Percentiles rank a stretch among this genome's conserved stretches.
Evolutionary conservation across 768 basidiomycete species (phyloP).

Genomic region (Calocera cornea): DNA sequence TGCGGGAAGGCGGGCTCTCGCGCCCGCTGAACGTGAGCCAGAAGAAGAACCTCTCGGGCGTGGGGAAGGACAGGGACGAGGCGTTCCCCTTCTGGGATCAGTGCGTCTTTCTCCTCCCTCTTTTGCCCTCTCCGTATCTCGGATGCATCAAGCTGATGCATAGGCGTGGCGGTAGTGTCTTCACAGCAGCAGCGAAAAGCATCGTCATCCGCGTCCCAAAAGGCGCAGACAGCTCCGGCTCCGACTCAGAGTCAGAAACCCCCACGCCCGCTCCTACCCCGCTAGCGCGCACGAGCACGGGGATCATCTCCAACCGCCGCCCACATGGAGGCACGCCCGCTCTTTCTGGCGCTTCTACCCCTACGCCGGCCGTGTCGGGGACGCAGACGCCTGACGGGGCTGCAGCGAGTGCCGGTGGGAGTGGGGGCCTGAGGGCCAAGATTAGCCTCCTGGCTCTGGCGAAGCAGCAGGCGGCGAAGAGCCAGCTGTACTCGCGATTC

Average conservation of each 20-base stretch:
- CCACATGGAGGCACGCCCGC: constrained; percentile 40
- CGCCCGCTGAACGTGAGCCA: constrained; percentile 65
- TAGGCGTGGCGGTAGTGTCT: constrained; percentile 40
- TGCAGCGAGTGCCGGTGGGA: no score
- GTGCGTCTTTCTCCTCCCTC: constrained; percentile 39
- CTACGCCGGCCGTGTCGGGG: no score
- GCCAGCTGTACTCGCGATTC: constrained; percentile 65
- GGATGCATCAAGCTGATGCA: not conserved
- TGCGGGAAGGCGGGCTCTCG: constrained; percentile 68
- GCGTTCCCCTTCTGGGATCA: constrained; percentile 98
- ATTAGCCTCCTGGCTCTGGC: constrained; percentile 47
- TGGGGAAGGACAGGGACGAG: constrained; percentile 89
- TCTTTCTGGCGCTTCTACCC: constrained; percentile 27
- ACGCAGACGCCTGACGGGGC: no score
- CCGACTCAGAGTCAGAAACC: constrained; percentile 5
- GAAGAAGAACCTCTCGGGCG: constrained; percentile 71
- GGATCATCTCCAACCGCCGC: constrained; percentile 60
- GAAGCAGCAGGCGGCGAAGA: constrained; percentile 65
- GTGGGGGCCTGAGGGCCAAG: constrained; percentile 22
- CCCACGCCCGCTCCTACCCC: constrained; percentile 14
- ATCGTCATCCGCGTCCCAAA: constrained; percentile 56
- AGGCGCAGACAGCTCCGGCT: constrained; percentile 19
- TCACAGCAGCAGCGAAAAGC: constrained; percentile 65
- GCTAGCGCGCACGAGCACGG: constrained; percentile 52
- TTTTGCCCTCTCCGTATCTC: not conserved